Base-by-base conservation (phyloP, 768 basidiomycete genomes). In the Chalciporus sphaerocephalus region DNA sequence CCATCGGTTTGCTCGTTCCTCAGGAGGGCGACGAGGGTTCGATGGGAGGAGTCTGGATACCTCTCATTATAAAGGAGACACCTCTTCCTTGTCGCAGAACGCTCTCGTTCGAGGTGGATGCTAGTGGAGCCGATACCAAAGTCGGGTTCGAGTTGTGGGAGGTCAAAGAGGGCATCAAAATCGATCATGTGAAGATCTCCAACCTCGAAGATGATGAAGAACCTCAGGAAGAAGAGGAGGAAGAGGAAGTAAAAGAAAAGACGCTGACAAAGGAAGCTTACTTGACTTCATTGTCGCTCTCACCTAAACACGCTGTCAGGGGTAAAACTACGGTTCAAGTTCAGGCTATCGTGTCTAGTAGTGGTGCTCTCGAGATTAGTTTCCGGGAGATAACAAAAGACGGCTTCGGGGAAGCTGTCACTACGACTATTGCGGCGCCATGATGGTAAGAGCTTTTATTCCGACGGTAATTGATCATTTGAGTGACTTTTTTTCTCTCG, bases 81-180 rank as follows among this genome's bases (percentile, higher is more conserved):
- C 75, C 81, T 0, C 62, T 91, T 1, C 89, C 89, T 21, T 80
- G 76, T 21, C 70, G 88, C 33, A 66, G 89, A 23, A 71, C 70
- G 10, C 67, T 85, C 36, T 63, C 73, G 15, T 73, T 89, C 50
- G 80, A 83, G 27, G 79, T 82, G 20, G 73, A 71, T 17, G 62
- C 85, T 56, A 20, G 72, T 62, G 42, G 65, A 55, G 33, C 68
- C 58, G 54, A 40, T 12, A 42, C 42, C 12, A 62, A 48, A 45
- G 68, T 87, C 34, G 81, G 76, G 11, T 74, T 84, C 42, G 89
- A 92, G 62, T 67, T 91, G 21, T 88, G 86, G 85, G 87, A 92
- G 60, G 80, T 81, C 15, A 74, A 74, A 42, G 87, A 89, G 56
- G 75, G 75, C 2, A 71, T 88, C 49, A 76, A 78, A 46, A 60